phyloP scores from a whole-genome alignment of 495 filamentous ascomycete genomes.

The Penicillium goetzii region DNA sequence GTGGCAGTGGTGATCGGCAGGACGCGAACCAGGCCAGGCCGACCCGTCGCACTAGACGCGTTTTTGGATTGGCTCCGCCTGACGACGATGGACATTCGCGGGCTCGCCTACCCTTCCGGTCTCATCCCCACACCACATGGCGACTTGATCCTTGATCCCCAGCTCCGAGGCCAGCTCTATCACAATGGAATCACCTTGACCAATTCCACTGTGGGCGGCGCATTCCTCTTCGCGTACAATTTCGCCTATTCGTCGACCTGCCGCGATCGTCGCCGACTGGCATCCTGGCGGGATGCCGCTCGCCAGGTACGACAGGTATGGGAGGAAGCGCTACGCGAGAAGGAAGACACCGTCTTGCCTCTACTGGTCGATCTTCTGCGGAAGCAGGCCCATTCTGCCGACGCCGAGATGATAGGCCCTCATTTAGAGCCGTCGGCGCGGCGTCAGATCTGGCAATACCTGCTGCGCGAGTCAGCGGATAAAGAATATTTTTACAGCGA shows the following conservation, averaged over 20 bases:
- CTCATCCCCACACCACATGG: conserved; percentile 1
- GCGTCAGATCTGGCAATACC: neutral
- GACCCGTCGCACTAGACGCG: conserved; percentile 5
- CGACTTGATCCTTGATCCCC: conserved; percentile 1
- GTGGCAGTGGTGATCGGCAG: conserved; percentile 26
- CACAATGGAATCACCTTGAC: neutral
- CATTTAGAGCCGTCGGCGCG: neutral
- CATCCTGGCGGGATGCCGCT: neutral
- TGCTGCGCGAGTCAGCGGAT: neutral
- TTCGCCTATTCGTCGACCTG: neutral
- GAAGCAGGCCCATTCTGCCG: neutral
- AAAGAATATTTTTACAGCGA: neutral
- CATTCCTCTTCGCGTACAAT: neutral
- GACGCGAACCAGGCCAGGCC: conserved; percentile 11
- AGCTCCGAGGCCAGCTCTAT: neutral
- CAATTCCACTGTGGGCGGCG: neutral
- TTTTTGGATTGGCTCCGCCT: neutral
- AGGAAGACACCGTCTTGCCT: neutral
- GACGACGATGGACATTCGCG: neutral
- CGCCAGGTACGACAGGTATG: neutral
- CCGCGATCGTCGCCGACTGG: neutral
- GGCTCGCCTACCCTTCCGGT: neutral
- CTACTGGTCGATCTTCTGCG: neutral
- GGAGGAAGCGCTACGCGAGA: neutral
- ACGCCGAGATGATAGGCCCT: conserved; percentile 4